Percentiles rank a stretch among this genome's conserved stretches.
Conservation (phyloP, 164 flowering plant species). For the Vitis cinerea region DNA sequence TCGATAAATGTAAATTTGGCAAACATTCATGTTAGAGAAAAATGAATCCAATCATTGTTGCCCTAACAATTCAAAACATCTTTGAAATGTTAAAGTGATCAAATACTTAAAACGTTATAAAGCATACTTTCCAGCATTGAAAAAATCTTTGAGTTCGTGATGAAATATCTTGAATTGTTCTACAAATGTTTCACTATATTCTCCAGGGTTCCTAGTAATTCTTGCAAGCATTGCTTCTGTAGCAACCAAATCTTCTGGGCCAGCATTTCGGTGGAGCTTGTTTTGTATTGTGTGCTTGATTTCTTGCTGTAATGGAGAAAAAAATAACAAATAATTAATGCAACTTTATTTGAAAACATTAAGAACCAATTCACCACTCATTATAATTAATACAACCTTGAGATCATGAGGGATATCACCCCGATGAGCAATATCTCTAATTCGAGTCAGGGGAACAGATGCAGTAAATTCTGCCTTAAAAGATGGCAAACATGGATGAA, state of each 20-base stretch:
- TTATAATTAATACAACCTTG: conserved; percentile 52
- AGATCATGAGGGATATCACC: conserved; percentile 94
- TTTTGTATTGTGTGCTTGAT: conserved; percentile 98
- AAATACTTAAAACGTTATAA: background rate
- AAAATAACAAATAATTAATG: conserved; percentile 5
- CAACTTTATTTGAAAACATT: background rate
- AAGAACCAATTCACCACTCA: conserved; percentile 4
- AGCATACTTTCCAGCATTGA: conserved; percentile 93
- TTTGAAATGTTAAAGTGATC: background rate
- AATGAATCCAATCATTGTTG: background rate
- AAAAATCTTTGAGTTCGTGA: conserved; percentile 89
- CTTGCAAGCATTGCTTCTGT: conserved; percentile 93
- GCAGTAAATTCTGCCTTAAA: conserved; percentile 97
- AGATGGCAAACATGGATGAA: conserved; percentile 93
- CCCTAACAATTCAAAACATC: background rate
- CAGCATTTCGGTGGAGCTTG: conserved; percentile 97
- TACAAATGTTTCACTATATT: conserved; percentile 80
- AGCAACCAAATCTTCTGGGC: conserved; percentile 97
- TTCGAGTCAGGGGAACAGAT: conserved; percentile 92
- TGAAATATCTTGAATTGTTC: conserved; percentile 93
- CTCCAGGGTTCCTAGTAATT: conserved; percentile 83
- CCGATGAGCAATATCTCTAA: conserved; percentile 95
- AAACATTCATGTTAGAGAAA: background rate
- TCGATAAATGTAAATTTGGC: background rate
- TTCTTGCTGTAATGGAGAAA: conserved; percentile 67